A percentile compares a stretch with the other conserved stretches of the same genome.
Conservation (phyloP, 306 rosid species). For the Quercus engelmannii region DNA sequence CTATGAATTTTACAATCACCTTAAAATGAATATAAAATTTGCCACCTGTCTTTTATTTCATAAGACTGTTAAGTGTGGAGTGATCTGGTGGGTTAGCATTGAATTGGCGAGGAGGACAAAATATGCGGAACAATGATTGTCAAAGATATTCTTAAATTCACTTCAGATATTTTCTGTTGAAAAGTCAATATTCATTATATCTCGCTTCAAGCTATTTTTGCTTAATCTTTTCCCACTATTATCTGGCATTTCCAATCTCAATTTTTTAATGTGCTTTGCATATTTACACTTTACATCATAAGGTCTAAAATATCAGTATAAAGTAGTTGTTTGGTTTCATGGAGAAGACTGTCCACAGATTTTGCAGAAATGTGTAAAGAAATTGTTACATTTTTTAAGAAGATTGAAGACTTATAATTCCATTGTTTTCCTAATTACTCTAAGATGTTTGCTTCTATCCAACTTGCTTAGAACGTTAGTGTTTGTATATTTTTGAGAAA, state of each 20-base stretch:
- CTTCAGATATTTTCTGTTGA: not conserved
- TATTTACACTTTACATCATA: not conserved
- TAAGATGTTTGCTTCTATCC: not conserved
- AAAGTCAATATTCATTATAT: not conserved
- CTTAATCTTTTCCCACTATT: not conserved
- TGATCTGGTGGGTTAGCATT: not conserved
- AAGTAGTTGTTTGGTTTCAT: not conserved
- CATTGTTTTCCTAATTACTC: not conserved
- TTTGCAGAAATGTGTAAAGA: not conserved
- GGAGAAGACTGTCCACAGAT: not conserved
- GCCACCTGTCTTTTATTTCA: not conserved
- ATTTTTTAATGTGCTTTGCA: not conserved
- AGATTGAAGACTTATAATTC: not conserved
- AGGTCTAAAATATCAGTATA: not conserved
- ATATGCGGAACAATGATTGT: not conserved
- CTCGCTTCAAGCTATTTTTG: not conserved
- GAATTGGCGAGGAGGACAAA: not conserved
- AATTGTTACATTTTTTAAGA: not conserved
- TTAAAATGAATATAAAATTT: not conserved
- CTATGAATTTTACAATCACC: not conserved
- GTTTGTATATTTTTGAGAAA: not conserved
- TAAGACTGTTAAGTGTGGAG: not conserved
- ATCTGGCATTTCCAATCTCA: not conserved
- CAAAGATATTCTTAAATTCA: not conserved
- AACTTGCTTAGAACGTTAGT: not conserved